Evolutionary conservation across 192 early-diverging fungal species (phyloP).

Genomic region (Chytriomyces hyalinus): DNA sequence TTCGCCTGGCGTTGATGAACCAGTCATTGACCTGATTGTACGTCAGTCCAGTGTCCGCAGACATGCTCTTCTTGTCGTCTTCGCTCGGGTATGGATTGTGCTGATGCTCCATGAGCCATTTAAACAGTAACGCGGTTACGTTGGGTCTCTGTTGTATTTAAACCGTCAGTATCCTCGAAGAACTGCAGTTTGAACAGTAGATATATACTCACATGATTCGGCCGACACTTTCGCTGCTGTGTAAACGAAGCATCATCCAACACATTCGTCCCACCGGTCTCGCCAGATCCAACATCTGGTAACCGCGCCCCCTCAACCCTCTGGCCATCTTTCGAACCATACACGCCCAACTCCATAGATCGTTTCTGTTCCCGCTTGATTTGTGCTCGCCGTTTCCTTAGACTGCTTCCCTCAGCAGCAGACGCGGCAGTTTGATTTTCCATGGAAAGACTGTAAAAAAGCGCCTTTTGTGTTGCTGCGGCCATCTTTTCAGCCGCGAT

Average conservation of each 20-base stretch:
- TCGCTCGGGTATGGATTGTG: conserved; percentile 73
- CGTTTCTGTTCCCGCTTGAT: no score
- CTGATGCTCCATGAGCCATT: conserved; percentile 68
- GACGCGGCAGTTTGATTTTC: neutral
- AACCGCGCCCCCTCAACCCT: neutral
- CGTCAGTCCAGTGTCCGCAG: conserved; percentile 59
- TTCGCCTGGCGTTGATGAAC: conserved; percentile 77
- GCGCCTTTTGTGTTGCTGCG: conserved; percentile 1
- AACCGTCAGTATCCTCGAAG: neutral
- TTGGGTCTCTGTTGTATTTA: conserved; percentile 24
- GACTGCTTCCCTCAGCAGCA: neutral
- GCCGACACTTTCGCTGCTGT: conserved; percentile 4
- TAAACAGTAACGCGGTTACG: conserved; percentile 54
- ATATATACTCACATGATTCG: conserved; percentile 11
- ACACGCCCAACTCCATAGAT: neutral
- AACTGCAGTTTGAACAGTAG: neutral
- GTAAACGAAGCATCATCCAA: neutral
- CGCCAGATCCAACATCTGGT: neutral
- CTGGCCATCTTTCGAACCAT: neutral
- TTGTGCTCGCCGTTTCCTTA: neutral
- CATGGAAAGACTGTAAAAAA: conserved; percentile 6
- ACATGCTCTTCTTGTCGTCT: conserved; percentile 62
- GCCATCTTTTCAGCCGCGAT: neutral
- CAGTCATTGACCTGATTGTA: conserved; percentile 77
- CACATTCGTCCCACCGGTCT: neutral